phyloP scores from a whole-genome alignment of 2,329 filamentous ascomycete species.

The Aspergillus udagawae region DNA sequence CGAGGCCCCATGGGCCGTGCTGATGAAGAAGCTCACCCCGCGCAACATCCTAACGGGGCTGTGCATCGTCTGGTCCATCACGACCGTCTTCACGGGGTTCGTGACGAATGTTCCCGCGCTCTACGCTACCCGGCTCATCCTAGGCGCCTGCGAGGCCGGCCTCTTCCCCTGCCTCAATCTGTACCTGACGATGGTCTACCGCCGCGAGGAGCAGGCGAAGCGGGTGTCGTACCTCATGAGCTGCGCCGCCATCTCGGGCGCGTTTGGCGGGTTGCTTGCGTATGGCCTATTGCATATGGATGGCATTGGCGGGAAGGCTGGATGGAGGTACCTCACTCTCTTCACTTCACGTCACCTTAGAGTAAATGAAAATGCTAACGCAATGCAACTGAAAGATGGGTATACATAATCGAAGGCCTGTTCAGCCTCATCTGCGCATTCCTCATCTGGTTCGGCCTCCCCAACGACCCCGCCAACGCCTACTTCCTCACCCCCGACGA shows the following conservation, averaged over 20 bases:
- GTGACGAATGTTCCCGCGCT: slow-evolving; percentile 40
- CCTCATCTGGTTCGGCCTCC: slow-evolving; percentile 46
- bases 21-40: slow-evolving; percentile 48
- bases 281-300: slow-evolving; percentile 44
- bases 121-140: slow-evolving; percentile 38
- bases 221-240: slow-evolving; percentile 41
- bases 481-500: slow-evolving; percentile 50
- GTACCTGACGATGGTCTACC: slow-evolving; percentile 40
- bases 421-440: slow-evolving; percentile 42
- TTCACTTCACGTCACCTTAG: neutral
- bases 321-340: slow-evolving; percentile 44
- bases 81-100: slow-evolving; percentile 48
- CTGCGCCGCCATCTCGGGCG: slow-evolving; percentile 37
- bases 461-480: slow-evolving; percentile 45
- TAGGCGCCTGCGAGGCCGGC: slow-evolving; percentile 36
- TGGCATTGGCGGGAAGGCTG: slow-evolving; percentile 40
- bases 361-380: too few relatives aligned
- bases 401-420: slow-evolving; percentile 50
- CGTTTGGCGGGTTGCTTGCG: slow-evolving; percentile 39
- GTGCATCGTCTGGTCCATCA: slow-evolving; percentile 47
- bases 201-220: slow-evolving; percentile 39
- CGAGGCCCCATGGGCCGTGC: slow-evolving; percentile 46
- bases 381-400: slow-evolving; percentile 36
- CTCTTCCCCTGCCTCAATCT: slow-evolving; percentile 40
- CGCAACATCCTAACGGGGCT: slow-evolving; percentile 38